Conservation (phyloP, 1,139 yeast species). For the Taphrina betulina region DNA sequence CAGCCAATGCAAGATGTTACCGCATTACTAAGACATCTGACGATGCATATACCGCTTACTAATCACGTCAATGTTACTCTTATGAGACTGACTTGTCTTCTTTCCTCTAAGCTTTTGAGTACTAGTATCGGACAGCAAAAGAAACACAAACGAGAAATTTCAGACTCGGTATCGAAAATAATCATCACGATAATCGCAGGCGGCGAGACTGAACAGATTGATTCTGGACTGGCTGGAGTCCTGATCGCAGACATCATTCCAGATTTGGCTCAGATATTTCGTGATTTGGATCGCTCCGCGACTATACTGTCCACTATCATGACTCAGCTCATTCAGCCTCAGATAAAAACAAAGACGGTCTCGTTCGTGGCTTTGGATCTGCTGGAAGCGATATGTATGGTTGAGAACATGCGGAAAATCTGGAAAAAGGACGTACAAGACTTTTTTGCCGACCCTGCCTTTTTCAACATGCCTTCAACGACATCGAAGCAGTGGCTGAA, state of each 20-base stretch:
- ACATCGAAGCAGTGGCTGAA: slow-evolving; percentile 3
- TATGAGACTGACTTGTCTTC: background rate
- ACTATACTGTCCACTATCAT: background rate
- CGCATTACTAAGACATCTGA: slow-evolving; percentile 4
- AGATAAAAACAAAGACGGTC: background rate
- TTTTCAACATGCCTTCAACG: background rate
- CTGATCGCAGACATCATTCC: background rate
- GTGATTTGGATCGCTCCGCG: slow-evolving; percentile 1
- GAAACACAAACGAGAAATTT: background rate
- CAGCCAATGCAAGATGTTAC: slow-evolving; percentile 1
- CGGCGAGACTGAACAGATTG: background rate
- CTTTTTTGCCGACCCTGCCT: background rate
- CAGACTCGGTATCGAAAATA: background rate
- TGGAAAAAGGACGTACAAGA: slow-evolving; percentile 20
- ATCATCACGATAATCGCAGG: background rate
- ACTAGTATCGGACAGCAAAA: background rate
- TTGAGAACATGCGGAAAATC: slow-evolving; percentile 3
- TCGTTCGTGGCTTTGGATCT: background rate
- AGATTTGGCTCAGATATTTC: background rate
- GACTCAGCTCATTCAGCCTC: slow-evolving; percentile 12
- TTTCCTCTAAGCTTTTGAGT: background rate
- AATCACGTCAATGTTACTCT: background rate
- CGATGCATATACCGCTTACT: slow-evolving; percentile 2
- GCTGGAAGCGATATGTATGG: background rate
- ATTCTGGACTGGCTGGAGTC: background rate